Percentiles rank a stretch among this genome's conserved stretches.
phyloP scores from a whole-genome alignment of 345 rosid species.

The Corchorus capsularis region DNA sequence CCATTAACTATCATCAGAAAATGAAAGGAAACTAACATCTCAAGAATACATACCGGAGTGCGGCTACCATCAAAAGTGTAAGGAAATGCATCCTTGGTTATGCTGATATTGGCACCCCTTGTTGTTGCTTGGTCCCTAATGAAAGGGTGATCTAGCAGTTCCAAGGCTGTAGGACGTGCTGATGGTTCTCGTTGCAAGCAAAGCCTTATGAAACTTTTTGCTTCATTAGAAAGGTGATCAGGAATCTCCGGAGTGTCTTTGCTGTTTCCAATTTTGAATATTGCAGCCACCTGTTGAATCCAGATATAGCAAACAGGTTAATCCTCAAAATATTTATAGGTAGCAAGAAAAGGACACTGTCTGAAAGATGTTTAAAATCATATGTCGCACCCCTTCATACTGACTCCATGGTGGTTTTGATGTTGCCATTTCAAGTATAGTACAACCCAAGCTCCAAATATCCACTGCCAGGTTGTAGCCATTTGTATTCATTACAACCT shows the following conservation, averaged over 20 bases:
- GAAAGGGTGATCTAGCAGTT: conserved; percentile 81
- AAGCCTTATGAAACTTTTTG: conserved; percentile 67
- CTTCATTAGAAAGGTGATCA: conserved; percentile 82
- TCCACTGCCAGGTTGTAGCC: conserved; percentile 89
- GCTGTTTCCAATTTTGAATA: conserved; percentile 96
- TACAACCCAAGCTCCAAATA: conserved; percentile 98
- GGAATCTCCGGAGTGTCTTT: conserved; percentile 93
- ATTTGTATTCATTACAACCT: conserved; percentile 92
- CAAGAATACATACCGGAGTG: conserved; percentile 53
- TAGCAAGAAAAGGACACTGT: conserved; percentile 10
- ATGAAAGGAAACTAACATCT: conserved; percentile 4
- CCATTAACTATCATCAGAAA: not conserved
- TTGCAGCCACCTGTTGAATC: conserved; percentile 87
- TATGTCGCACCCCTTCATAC: conserved; percentile 84
- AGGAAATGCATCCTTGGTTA: conserved; percentile 58
- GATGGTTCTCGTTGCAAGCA: conserved; percentile 90
- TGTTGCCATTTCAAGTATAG: conserved; percentile 97
- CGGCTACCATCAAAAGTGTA: conserved; percentile 66
- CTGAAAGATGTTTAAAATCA: conserved; percentile 10
- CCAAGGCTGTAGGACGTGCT: conserved; percentile 77
- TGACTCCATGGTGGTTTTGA: conserved; percentile 95
- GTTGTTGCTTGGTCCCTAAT: conserved; percentile 59
- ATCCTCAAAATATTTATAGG: conserved; percentile 16
- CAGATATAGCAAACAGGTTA: conserved; percentile 23
- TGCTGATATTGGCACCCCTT: conserved; percentile 47